phyloP scores from a whole-genome alignment of 2,329 filamentous ascomycete genomes.

The Aspergillus ibericus region DNA sequence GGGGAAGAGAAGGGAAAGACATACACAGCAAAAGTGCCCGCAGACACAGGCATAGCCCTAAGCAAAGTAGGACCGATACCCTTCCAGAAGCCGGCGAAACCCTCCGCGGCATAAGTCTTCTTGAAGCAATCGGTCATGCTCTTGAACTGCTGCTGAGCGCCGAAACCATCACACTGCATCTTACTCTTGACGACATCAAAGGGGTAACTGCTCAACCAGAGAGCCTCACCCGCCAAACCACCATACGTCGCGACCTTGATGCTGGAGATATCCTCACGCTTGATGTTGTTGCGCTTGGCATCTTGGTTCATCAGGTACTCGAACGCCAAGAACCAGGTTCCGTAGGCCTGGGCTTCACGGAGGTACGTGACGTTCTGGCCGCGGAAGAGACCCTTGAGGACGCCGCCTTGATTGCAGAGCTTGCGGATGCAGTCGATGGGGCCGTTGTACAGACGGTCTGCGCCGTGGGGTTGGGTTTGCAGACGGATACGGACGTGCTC shows the following conservation, averaged over 20 bases:
- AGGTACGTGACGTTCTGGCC: constrained; percentile 82
- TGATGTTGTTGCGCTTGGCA: constrained; percentile 71
- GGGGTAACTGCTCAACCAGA: constrained; percentile 93
- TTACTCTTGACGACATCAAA: constrained; percentile 99
- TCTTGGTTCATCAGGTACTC: constrained; percentile 96
- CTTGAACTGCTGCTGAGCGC: constrained; percentile 66
- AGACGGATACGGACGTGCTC: constrained; percentile 96
- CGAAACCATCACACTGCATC: constrained; percentile 98
- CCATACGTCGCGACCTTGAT: constrained; percentile 91
- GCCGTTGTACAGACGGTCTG: constrained; percentile 72
- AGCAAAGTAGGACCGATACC: constrained; percentile 86
- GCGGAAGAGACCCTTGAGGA: constrained; percentile 76
- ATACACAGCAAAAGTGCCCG: constrained; percentile 89
- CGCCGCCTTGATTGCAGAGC: constrained; percentile 67
- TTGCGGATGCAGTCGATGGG: constrained; percentile 90
- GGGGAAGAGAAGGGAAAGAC: constrained; percentile 21
- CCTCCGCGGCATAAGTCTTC: constrained; percentile 76
- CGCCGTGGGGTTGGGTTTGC: constrained; percentile 92
- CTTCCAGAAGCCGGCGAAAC: constrained; percentile 86
- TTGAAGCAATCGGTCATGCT: constrained; percentile 87
- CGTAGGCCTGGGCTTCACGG: constrained; percentile 92
- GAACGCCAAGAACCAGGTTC: constrained; percentile 90
- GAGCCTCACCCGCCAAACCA: constrained; percentile 85
- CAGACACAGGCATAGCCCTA: constrained; percentile 95
- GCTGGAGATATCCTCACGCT: constrained; percentile 73